Conservation (phyloP, 371 early-diverging fungal species). For the Mortierella sp. region DNA sequence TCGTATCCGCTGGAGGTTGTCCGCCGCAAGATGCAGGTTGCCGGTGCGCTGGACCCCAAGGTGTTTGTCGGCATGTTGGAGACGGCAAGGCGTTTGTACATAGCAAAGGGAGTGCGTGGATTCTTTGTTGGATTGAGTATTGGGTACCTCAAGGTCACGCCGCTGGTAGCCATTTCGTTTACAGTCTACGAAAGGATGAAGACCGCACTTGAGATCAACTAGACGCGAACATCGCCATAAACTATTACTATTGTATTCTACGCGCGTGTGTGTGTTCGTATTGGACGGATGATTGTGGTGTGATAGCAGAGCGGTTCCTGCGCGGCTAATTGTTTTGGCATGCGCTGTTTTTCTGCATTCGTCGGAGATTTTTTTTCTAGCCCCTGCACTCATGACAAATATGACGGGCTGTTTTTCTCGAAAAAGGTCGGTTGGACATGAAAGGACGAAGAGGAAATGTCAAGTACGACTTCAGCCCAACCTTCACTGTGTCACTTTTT, state of each 20-base stretch:
- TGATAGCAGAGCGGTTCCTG: no score
- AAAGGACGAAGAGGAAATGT: neutral
- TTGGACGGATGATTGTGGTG: neutral
- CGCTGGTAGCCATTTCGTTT: conserved; percentile 92
- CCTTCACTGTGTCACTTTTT: no score
- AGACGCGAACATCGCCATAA: conserved; percentile 5
- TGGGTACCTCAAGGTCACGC: conserved; percentile 93
- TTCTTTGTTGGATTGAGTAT: conserved; percentile 95
- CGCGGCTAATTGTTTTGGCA: neutral
- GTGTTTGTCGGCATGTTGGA: conserved; percentile 68
- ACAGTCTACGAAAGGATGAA: conserved; percentile 88
- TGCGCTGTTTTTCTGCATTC: conserved; percentile 1
- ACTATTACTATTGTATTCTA: neutral
- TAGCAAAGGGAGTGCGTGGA: conserved; percentile 79
- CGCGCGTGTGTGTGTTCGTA: neutral
- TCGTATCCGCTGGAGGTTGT: conserved; percentile 95
- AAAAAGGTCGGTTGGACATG: neutral
- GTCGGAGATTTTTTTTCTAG: neutral
- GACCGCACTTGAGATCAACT: conserved; percentile 71
- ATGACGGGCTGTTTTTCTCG: neutral
- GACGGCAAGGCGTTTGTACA: conserved; percentile 73
- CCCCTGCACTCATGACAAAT: neutral
- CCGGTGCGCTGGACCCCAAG: conserved; percentile 69
- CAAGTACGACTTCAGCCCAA: no score
- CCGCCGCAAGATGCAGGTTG: conserved; percentile 93